A percentile compares a stretch with the other conserved stretches of the same genome.
phyloP scores from a whole-genome alignment of 345 rosid genomes.

The Limnanthes douglasii region DNA sequence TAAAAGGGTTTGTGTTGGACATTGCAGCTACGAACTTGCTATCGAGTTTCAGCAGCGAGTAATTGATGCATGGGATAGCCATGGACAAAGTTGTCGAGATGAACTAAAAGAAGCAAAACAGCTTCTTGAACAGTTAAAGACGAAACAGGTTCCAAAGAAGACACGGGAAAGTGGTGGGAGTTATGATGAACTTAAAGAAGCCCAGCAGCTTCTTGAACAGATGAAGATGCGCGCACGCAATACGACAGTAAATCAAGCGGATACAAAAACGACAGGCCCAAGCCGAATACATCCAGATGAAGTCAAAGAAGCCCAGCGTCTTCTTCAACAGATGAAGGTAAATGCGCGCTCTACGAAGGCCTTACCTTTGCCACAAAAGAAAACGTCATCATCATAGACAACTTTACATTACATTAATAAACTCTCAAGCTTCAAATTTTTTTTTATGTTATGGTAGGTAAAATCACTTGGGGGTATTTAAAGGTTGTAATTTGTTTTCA shows the following conservation, averaged over 20 bases:
- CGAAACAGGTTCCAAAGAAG: too few relatives aligned
- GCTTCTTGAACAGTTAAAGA: conserved; percentile 44
- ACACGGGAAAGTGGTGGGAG: too few relatives aligned
- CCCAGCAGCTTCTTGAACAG: conserved; percentile 35
- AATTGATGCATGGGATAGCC: conserved; percentile 71
- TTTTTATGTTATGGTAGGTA: too few relatives aligned
- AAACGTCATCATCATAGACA: too few relatives aligned
- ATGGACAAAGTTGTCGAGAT: conserved; percentile 46
- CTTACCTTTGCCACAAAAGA: conserved; percentile 23
- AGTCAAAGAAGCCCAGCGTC: conserved; percentile 36
- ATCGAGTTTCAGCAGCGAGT: conserved; percentile 73
- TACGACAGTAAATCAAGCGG: too few relatives aligned
- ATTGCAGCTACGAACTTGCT: conserved; percentile 60
- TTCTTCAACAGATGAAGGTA: conserved; percentile 42
- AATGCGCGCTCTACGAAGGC: conserved; percentile 22
- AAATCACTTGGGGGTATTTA: too few relatives aligned
- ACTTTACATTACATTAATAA: too few relatives aligned
- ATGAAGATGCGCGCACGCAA: conserved; percentile 44
- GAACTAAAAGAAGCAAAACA: conserved; percentile 48
- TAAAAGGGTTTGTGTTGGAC: conserved; percentile 7
- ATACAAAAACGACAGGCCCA: too few relatives aligned
- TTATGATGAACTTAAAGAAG: conserved; percentile 62
- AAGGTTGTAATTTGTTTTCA: too few relatives aligned
- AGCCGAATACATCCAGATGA: conserved; percentile 52
- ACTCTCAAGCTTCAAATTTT: too few relatives aligned